Percentiles rank a stretch among this genome's conserved stretches.
Evolutionary conservation across 163 green algal genomes (phyloP).

Genomic region (Chloromonas sp.): DNA sequence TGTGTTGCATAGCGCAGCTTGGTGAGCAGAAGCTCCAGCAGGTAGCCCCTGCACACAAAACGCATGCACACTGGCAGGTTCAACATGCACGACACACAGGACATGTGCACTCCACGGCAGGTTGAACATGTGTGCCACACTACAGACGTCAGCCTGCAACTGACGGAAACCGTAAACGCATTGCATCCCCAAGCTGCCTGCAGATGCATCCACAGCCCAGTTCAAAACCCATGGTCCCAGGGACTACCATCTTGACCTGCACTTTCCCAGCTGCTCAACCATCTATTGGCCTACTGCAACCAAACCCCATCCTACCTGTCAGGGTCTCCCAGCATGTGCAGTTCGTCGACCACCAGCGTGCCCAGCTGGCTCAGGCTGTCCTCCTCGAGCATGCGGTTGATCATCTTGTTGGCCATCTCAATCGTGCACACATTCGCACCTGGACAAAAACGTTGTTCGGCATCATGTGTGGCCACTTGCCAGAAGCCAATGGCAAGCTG

Average conservation of each 20-base stretch:
- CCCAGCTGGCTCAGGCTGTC: constrained; percentile 57
- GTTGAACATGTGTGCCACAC: background rate
- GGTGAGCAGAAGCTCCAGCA: constrained; percentile 94
- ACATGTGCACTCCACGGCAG: background rate
- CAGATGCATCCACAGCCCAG: too few relatives aligned
- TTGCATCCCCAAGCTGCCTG: too few relatives aligned
- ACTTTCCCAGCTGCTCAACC: background rate
- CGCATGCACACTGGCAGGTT: background rate
- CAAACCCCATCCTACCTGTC: constrained; percentile 10
- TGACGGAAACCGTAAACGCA: too few relatives aligned
- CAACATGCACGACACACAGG: too few relatives aligned
- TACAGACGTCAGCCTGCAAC: too few relatives aligned
- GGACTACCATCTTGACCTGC: constrained; percentile 28
- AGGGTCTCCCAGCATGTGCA: constrained; percentile 86
- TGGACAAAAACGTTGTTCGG: background rate
- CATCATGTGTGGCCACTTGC: too few relatives aligned
- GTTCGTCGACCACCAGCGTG: constrained; percentile 90
- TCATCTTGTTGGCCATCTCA: constrained; percentile 93
- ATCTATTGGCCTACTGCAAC: background rate
- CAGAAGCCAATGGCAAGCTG: too few relatives aligned
- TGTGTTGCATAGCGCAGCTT: constrained; percentile 77
- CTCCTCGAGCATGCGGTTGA: constrained; percentile 77
- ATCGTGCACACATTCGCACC: constrained; percentile 91
- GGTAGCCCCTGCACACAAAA: constrained; percentile 62
- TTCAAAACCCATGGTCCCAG: too few relatives aligned